Evolutionary conservation across 176 grass and related monocot species (phyloP).

Genomic region (Aegilops longissima): DNA sequence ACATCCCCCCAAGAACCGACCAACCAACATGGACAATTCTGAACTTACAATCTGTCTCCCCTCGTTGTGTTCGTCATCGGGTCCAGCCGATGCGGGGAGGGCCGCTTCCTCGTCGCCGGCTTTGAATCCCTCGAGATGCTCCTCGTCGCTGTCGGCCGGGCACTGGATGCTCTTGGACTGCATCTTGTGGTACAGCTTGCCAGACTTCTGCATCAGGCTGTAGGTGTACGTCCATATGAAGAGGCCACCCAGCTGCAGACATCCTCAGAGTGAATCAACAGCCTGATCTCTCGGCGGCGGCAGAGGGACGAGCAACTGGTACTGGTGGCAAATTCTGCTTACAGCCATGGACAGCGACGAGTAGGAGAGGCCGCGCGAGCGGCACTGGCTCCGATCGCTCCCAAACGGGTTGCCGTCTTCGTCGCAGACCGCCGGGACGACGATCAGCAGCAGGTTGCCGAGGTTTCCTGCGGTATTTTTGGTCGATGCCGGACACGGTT

Average conservation of each 20-base stretch:
- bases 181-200: slow-evolving; percentile 63
- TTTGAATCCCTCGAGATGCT: slow-evolving; percentile 21
- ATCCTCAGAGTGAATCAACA: not conserved
- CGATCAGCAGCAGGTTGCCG: slow-evolving; percentile 71
- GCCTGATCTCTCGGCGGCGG: not conserved
- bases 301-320: not conserved
- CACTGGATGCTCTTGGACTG: slow-evolving; percentile 40
- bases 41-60: slow-evolving; percentile 58
- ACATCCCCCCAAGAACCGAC: not conserved
- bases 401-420: slow-evolving; percentile 78
- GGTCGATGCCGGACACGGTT: not conserved
- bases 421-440: slow-evolving; percentile 71
- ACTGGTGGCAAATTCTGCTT: slow-evolving; percentile 5
- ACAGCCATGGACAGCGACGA: slow-evolving; percentile 94
- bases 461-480: slow-evolving; percentile 61
- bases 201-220: slow-evolving; percentile 79
- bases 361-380: slow-evolving; percentile 61
- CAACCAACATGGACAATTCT: not conserved
- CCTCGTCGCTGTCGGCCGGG: slow-evolving; percentile 29
- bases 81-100: slow-evolving; percentile 36
- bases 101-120: slow-evolving; percentile 40
- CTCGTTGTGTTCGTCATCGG: slow-evolving; percentile 11
- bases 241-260: slow-evolving; percentile 76
- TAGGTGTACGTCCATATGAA: slow-evolving; percentile 87
- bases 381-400: slow-evolving; percentile 38